Conservation (phyloP, 306 rosid genomes). For the Canavalia gladiata region DNA sequence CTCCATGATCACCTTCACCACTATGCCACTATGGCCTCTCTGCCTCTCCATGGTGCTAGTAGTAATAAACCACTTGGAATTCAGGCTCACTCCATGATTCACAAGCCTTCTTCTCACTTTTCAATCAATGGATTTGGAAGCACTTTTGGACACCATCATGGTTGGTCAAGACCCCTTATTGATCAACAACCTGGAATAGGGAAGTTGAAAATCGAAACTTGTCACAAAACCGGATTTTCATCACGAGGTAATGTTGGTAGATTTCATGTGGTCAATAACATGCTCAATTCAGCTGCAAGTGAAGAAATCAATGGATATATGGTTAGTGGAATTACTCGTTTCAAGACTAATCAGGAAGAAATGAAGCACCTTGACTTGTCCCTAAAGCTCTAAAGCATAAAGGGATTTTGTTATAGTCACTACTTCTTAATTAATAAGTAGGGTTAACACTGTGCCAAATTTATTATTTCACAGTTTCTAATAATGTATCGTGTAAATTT, state of each 20-base stretch:
- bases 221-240: constrained; percentile 39
- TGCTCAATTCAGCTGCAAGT: constrained; percentile 38
- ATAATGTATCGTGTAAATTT: constrained; percentile 47
- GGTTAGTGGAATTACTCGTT: constrained; percentile 46
- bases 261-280: constrained; percentile 50
- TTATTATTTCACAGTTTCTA: constrained; percentile 37
- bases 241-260: constrained; percentile 53
- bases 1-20: constrained; percentile 37
- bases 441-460: constrained; percentile 44
- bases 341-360: constrained; percentile 58
- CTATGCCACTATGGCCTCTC: constrained; percentile 59
- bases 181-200: constrained; percentile 61
- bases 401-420: not conserved
- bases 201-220: constrained; percentile 51
- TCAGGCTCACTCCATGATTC: constrained; percentile 63
- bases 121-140: constrained; percentile 45
- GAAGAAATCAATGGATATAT: constrained; percentile 47
- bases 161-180: constrained; percentile 52
- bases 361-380: constrained; percentile 73
- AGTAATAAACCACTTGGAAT: constrained; percentile 59
- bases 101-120: constrained; percentile 54
- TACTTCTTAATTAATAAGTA: not conserved
- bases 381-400: constrained; percentile 60
- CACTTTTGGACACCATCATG: constrained; percentile 43
- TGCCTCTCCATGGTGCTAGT: constrained; percentile 59